A percentile compares a stretch with the other conserved stretches of the same genome.
phyloP scores from a whole-genome alignment of 306 rosid species.

The Corylus heterophylla region DNA sequence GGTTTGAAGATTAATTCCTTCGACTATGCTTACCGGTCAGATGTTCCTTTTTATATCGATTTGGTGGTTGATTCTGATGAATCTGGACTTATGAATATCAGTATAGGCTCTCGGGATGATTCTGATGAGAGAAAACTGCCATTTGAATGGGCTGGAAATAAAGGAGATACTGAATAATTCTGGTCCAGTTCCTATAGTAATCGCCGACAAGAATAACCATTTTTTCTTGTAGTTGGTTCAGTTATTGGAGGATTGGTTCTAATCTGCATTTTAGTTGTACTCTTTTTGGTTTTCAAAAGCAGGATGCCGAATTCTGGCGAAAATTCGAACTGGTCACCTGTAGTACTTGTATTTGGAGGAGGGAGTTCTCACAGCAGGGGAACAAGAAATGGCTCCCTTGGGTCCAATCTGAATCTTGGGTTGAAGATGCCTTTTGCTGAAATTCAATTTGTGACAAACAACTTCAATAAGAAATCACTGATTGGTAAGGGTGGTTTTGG shows the following conservation, averaged over 20 bases:
- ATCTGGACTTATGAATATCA: slow-evolving; percentile 26
- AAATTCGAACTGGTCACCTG: slow-evolving; percentile 35
- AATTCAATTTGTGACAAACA: slow-evolving; percentile 40
- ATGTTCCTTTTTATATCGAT: slow-evolving; percentile 25
- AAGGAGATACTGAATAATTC: slow-evolving; percentile 25
- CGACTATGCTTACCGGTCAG: fast-evolving
- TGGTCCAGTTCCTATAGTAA: not conserved
- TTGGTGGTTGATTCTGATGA: slow-evolving; percentile 24
- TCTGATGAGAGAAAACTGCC: not conserved
- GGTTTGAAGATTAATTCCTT: no score
- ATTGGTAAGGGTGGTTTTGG: slow-evolving; percentile 61
- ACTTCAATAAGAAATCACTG: slow-evolving; percentile 34
- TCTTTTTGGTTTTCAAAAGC: slow-evolving; percentile 22
- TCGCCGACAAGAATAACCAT: not conserved
- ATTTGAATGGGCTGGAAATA: slow-evolving; percentile 51
- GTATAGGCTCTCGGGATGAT: slow-evolving; percentile 4
- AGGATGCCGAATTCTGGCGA: slow-evolving; percentile 27
- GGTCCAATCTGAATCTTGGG: slow-evolving; percentile 37
- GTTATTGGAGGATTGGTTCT: slow-evolving; percentile 33
- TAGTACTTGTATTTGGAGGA: slow-evolving; percentile 37
- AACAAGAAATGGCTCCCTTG: slow-evolving; percentile 24
- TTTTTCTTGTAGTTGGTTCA: slow-evolving; percentile 25
- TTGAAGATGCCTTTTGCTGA: slow-evolving; percentile 41
- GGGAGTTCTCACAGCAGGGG: slow-evolving; percentile 41
- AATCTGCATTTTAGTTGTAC: slow-evolving; percentile 22